phyloP scores from a whole-genome alignment of 306 rosid genomes.

The Macrotyloma uniflorum region DNA sequence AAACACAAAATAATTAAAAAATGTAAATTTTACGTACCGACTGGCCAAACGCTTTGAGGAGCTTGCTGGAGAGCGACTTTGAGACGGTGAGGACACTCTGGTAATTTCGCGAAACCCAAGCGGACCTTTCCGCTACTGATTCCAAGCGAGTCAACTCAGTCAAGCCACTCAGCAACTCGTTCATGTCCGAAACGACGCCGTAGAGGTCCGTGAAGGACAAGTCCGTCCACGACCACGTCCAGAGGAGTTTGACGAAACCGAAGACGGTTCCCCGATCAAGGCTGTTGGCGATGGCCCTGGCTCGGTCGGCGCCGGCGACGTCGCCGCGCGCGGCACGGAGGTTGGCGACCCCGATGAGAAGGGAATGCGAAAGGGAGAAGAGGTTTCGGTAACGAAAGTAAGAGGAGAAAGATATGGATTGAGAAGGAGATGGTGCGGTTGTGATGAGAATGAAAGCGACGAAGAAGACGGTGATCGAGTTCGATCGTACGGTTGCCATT shows the following conservation, averaged over 20 bases:
- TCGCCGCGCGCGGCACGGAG: constrained; percentile 81
- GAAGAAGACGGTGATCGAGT: constrained; percentile 24
- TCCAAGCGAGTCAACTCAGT: constrained; percentile 56
- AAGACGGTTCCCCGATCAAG: constrained; percentile 54
- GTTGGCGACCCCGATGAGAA: constrained; percentile 69
- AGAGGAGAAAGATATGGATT: constrained; percentile 54
- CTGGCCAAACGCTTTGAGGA: constrained; percentile 56
- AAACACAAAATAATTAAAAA: background rate
- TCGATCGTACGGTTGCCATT: constrained; percentile 59
- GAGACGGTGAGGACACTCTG: constrained; percentile 46
- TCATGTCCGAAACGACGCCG: constrained; percentile 61
- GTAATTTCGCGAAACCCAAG: constrained; percentile 66
- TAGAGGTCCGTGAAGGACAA: constrained; percentile 48
- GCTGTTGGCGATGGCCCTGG: constrained; percentile 50
- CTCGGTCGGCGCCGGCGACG: constrained; percentile 60
- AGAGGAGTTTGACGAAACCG: constrained; percentile 52
- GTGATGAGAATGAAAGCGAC: constrained; percentile 48
- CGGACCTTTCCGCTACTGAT: constrained; percentile 54
- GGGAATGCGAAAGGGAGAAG: constrained; percentile 68
- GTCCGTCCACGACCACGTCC: constrained; percentile 67
- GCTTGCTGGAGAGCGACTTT: constrained; percentile 53
- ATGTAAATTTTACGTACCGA: constrained; percentile 60
- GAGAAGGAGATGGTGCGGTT: constrained; percentile 49
- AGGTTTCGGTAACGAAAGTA: constrained; percentile 50
- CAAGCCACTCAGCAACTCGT: constrained; percentile 59